These are phyloP conservation scores for Lichtheimia hyalospora DNA, from an alignment of 371 early-diverging fungal species.

Conservation along the genomic window DNA sequence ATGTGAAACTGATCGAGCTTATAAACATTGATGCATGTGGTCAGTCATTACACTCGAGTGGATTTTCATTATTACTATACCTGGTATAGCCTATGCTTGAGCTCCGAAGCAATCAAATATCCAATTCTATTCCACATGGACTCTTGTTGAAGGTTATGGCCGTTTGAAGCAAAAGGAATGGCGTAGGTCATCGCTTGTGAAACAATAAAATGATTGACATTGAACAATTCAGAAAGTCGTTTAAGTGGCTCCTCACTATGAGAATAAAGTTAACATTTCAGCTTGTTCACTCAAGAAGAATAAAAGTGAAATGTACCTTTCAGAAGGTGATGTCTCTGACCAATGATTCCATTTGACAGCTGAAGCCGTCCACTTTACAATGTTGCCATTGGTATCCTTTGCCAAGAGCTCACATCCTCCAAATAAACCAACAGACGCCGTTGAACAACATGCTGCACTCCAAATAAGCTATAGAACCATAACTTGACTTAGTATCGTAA, in stretches of 20 bases:
- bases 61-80: slow-evolving; percentile 19
- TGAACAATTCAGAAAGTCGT: slow-evolving; percentile 71
- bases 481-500: background rate
- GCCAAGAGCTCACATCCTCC: slow-evolving; percentile 62
- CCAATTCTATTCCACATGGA: slow-evolving; percentile 40
- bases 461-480: slow-evolving; percentile 54
- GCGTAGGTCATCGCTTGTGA: slow-evolving; percentile 70
- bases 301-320: slow-evolving; percentile 25
- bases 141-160: slow-evolving; percentile 51
- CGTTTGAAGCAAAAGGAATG: slow-evolving; percentile 62
- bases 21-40: background rate
- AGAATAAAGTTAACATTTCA: background rate
- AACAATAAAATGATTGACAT: slow-evolving; percentile 78
- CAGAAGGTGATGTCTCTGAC: slow-evolving; percentile 48
- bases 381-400: slow-evolving; percentile 65
- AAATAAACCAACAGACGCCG: slow-evolving; percentile 57
- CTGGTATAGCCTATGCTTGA: slow-evolving; percentile 63
- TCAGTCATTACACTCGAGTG: too few relatives aligned
- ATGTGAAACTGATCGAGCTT: slow-evolving; percentile 61
- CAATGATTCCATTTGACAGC: slow-evolving; percentile 55
- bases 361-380: slow-evolving; percentile 66
- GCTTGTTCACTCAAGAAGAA: too few relatives aligned
- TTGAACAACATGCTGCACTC: slow-evolving; percentile 73
- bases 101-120: slow-evolving; percentile 58
- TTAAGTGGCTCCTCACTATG: slow-evolving; percentile 62